Evolutionary conservation across 1,284 basidiomycete genomes (phyloP).

Genomic region (Pisolithus thermaeus): DNA sequence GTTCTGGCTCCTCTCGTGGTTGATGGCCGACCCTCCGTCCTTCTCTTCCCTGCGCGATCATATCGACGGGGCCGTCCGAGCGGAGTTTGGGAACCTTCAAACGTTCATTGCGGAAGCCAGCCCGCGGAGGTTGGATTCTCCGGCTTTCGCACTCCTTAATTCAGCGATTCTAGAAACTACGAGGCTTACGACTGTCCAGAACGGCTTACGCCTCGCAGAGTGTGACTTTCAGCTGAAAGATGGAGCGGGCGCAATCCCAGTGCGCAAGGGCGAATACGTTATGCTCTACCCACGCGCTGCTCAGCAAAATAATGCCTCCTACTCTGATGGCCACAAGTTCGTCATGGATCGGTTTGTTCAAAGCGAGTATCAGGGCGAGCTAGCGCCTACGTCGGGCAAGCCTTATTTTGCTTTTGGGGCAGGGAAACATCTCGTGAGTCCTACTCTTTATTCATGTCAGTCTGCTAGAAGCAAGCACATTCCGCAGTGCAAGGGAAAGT

Average conservation of each 20-base stretch:
- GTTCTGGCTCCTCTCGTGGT: conserved; percentile 17
- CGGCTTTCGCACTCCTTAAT: conserved; percentile 17
- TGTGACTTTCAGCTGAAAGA: conserved; percentile 16
- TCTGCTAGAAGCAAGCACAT: background rate
- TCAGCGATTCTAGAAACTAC: conserved; percentile 27
- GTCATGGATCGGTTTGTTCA: conserved; percentile 19
- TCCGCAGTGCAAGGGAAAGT: conserved; percentile 21
- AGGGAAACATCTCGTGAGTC: conserved; percentile 19
- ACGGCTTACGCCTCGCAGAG: conserved; percentile 11
- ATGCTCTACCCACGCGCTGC: conserved; percentile 14
- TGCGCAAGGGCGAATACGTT: conserved; percentile 18
- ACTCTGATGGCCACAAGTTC: conserved; percentile 12
- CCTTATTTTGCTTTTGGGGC: conserved; percentile 18
- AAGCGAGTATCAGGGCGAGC: conserved; percentile 10
- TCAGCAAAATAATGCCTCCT: conserved; percentile 17
- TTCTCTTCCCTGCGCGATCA: conserved; percentile 16
- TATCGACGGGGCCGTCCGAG: conserved; percentile 13
- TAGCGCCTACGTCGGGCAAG: conserved; percentile 13
- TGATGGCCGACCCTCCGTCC: conserved; percentile 12
- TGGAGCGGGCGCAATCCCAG: conserved; percentile 5
- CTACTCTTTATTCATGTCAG: background rate
- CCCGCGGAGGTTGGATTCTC: conserved; percentile 13
- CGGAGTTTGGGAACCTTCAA: conserved; percentile 11
- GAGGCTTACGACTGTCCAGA: conserved; percentile 16
- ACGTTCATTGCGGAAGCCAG: conserved; percentile 8